Evolutionary conservation across 805 yeast genomes (phyloP), one percentile per base, ranked within the genome.

Genomic region (Myxozyma monticola): DNA sequence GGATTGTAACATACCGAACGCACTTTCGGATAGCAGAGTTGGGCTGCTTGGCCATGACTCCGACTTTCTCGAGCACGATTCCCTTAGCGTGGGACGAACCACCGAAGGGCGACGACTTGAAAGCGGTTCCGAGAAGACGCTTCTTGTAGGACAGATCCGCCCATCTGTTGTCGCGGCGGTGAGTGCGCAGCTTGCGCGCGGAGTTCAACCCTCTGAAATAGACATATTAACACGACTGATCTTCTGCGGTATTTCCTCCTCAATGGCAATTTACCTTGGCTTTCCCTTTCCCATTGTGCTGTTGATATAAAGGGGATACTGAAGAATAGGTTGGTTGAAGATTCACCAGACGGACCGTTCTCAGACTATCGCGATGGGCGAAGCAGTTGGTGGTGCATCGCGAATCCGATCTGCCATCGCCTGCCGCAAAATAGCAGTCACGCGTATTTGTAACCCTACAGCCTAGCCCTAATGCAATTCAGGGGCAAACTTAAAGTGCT

Each of bases 61-160:
- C 99, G 70, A 91, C 85, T 80, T 93, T 93, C 83, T 93, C 99
- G 75, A 93, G 87, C 65, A 93, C 99, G 71, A 93, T 93, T 76
- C 99, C 99, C 83, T 91, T 91, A 72, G 99, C 99, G 87, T 93
- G 99, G 69, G 99, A 93, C 72, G 99, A 90, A 76, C 98, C 99
- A 78, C 98, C 98, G 74, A 93, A 93, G 78, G 99, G 99, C 72
- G 99, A 93, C 64, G 96, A 93, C 83, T 90, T 93, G 96, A 85
- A 93, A 69, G 97, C 96, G 69, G 99, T 93, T 70, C 99, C 99
- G 75, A 93, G 84, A 74, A 93, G 86, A 85, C 99, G 90, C 78
- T 96, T 80, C 85, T 95, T 95, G 83, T 89, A 95, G 71, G 88
- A 78, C 76, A 85, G 84, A 78, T 93, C 99, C 69, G 99, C 97